These are phyloP conservation scores for Wallacemonas sp. DNA, from an alignment of 208 protist species.

Conservation along the genomic window DNA sequence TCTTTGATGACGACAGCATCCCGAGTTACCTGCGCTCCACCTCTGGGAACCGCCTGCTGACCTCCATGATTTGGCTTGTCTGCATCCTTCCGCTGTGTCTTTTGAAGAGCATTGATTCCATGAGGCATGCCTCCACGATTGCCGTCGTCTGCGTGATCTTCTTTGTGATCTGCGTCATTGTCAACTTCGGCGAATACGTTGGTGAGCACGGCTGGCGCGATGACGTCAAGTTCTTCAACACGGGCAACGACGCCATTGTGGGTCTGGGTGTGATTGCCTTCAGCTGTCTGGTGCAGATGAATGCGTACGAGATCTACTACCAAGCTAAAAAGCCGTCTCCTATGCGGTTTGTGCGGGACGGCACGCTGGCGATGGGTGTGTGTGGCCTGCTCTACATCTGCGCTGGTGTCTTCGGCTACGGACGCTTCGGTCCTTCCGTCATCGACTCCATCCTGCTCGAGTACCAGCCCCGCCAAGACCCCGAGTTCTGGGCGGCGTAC, in stretches of 20 bases:
- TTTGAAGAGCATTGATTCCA: conserved; percentile 57
- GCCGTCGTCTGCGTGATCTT: conserved; percentile 57
- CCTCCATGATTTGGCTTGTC: conserved; percentile 46
- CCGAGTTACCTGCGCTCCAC: conserved; percentile 30
- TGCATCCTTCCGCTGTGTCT: conserved; percentile 71
- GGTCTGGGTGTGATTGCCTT: conserved; percentile 61
- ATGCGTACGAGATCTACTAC: conserved; percentile 55
- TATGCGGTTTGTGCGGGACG: conserved; percentile 44
- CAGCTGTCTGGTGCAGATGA: conserved; percentile 66
- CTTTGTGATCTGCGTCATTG: conserved; percentile 48
- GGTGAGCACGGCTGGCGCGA: conserved; percentile 33
- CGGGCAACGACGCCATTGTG: conserved; percentile 34
- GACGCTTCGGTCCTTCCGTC: conserved; percentile 54
- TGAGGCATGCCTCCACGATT: conserved; percentile 59
- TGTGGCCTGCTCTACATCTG: conserved; percentile 67
- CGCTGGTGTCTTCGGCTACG: conserved; percentile 74
- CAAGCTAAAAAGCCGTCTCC: conserved; percentile 45
- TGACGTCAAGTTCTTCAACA: conserved; percentile 44
- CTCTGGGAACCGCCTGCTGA: conserved; percentile 48
- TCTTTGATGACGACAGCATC: conserved; percentile 38
- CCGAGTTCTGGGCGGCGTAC: conserved; percentile 58
- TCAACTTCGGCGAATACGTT: conserved; percentile 30
- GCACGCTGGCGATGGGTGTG: conserved; percentile 31
- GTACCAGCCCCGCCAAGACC: conserved; percentile 57
- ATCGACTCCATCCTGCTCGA: conserved; percentile 54